A percentile compares a stretch with the other conserved stretches of the same genome.
These are phyloP conservation scores for Helichrysum umbraculigerum DNA, from an alignment of 129 eudicot species.

Conservation along the genomic window DNA sequence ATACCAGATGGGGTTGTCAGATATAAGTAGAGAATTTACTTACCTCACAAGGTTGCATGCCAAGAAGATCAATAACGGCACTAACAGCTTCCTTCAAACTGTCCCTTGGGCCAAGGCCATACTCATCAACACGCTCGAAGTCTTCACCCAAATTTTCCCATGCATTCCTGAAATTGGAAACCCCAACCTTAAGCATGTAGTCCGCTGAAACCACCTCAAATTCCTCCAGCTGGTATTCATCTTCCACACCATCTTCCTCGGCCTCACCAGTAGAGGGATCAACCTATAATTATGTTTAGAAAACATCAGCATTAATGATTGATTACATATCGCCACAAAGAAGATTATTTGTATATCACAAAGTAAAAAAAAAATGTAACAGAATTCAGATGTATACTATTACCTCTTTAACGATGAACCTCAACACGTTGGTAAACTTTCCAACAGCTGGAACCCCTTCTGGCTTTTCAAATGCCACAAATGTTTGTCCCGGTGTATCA, in stretches of 20 bases:
- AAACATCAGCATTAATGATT: background rate
- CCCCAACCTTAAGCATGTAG: conserved; percentile 83
- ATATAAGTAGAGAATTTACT: background rate
- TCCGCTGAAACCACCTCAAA: conserved; percentile 88
- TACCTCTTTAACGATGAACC: conserved; percentile 91
- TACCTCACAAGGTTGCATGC: conserved; percentile 99
- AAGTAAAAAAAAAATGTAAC: background rate
- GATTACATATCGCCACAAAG: background rate
- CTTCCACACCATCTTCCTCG: conserved; percentile 96
- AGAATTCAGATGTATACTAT: background rate
- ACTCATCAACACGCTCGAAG: conserved; percentile 80
- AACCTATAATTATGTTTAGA: conserved; percentile 43
- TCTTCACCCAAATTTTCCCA: conserved; percentile 91
- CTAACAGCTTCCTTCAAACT: conserved; percentile 81
- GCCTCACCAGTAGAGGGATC: conserved; percentile 95
- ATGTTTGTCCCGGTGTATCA: conserved; percentile 92
- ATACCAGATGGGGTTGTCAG: background rate
- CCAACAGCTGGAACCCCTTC: conserved; percentile 84
- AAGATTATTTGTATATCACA: background rate
- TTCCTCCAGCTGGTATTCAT: conserved; percentile 93
- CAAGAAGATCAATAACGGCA: conserved; percentile 82
- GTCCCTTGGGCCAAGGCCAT: conserved; percentile 94
- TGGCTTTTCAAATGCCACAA: conserved; percentile 90
- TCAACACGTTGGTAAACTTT: conserved; percentile 71
- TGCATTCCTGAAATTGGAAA: conserved; percentile 90